Percentiles rank a stretch among this genome's conserved stretches.
Evolutionary conservation across 139 green algal species (phyloP).

Genomic region (Tetraselmis striata): DNA sequence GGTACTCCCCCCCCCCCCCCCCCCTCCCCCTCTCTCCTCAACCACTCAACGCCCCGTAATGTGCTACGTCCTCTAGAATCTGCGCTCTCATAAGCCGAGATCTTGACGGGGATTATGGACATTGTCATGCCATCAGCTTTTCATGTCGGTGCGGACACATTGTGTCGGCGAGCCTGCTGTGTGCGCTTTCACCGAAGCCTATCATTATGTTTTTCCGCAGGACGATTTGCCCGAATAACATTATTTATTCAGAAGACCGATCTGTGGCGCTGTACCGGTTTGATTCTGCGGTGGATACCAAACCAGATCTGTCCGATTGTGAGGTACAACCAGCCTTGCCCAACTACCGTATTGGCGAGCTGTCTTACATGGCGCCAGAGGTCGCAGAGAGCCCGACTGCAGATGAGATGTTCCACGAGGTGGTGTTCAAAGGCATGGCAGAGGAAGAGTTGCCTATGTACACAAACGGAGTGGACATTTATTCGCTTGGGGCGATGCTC

Average conservation of each 20-base stretch:
- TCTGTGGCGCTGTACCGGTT: too few species aligned
- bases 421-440: background rate
- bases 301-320: too few species aligned
- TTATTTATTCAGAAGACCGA: background rate
- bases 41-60: too few species aligned
- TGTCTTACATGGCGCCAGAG: background rate
- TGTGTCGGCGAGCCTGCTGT: too few species aligned
- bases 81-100: too few species aligned
- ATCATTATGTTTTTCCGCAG: background rate
- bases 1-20: background rate
- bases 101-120: too few species aligned
- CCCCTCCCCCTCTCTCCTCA: too few species aligned
- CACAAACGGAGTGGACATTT: background rate
- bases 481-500: background rate
- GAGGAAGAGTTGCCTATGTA: background rate
- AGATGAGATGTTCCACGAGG: background rate
- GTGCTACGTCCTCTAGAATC: too few species aligned
- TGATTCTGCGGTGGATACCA: too few species aligned
- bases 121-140: too few species aligned
- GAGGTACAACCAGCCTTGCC: background rate
- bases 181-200: too few species aligned
- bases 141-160: too few species aligned
- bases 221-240: background rate
- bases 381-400: background rate
- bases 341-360: background rate